phyloP scores from a whole-genome alignment of 768 basidiomycete species.

The Pulveroboletus sp. region DNA sequence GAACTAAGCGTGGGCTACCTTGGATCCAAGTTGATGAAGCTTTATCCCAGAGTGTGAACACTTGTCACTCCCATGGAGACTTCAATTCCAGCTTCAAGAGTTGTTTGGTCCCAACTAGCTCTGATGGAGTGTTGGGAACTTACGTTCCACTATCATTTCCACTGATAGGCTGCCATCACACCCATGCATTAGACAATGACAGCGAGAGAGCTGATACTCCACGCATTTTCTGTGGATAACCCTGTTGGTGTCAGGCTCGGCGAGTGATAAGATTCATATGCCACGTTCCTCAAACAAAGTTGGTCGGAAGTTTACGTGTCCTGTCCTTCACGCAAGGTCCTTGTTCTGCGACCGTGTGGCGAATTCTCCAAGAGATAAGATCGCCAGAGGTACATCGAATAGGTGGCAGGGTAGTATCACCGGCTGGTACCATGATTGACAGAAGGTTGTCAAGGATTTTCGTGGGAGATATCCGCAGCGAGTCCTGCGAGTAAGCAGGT shows the following conservation, averaged over 20 bases:
- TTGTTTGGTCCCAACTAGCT: not conserved
- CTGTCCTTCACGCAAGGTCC: not conserved
- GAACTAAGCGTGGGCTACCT: not conserved
- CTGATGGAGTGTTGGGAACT: not conserved
- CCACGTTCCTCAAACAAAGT: not conserved
- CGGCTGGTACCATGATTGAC: too few species aligned
- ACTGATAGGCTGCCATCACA: too few species aligned
- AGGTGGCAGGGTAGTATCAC: too few species aligned
- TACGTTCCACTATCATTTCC: not conserved
- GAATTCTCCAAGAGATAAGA: too few species aligned
- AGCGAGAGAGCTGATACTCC: not conserved
- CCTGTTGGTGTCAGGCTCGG: not conserved
- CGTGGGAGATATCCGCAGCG: too few species aligned
- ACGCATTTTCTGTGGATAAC: not conserved
- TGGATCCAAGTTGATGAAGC: not conserved
- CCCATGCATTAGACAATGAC: too few species aligned
- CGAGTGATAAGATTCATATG: too few species aligned
- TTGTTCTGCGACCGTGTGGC: too few species aligned
- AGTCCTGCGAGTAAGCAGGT: too few species aligned
- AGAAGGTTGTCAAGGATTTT: too few species aligned
- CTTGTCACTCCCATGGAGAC: not conserved
- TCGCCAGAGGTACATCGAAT: too few species aligned
- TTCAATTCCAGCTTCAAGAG: not conserved
- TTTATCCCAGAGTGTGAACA: not conserved
- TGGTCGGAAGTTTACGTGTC: too few species aligned